Percentiles rank a stretch among this genome's conserved stretches.
Conservation (phyloP, 2,329 filamentous ascomycete species). For the Verticillium dahliae region DNA sequence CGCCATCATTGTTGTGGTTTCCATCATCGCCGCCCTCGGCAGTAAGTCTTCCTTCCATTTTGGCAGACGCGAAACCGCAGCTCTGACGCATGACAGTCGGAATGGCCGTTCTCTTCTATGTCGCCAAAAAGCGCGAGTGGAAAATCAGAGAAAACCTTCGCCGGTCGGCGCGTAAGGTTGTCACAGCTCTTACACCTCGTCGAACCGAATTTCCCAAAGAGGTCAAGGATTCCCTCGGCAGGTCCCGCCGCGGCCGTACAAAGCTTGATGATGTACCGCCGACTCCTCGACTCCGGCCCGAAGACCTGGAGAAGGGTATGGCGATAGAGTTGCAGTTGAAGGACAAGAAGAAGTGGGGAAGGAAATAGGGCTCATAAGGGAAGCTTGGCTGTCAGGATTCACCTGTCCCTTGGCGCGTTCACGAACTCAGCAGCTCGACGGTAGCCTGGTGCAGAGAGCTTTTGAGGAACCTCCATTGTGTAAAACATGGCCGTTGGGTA, state of each 20-base stretch:
- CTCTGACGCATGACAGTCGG: constrained; percentile 37
- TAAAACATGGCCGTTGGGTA: neutral
- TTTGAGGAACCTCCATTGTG: neutral
- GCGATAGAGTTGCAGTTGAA: constrained; percentile 28
- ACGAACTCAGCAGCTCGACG: neutral
- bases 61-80: neutral
- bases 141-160: constrained; percentile 66
- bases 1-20: constrained; percentile 69
- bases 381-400: neutral
- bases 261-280: constrained; percentile 51
- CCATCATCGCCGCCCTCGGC: constrained; percentile 59
- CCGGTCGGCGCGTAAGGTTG: constrained; percentile 58
- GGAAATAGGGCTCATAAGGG: constrained; percentile 2
- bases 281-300: constrained; percentile 46
- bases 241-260: constrained; percentile 27
- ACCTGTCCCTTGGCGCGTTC: neutral
- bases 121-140: constrained; percentile 84
- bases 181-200: constrained; percentile 55
- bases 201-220: constrained; percentile 54
- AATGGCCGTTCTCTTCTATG: constrained; percentile 63
- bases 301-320: constrained; percentile 55
- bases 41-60: constrained; percentile 40
- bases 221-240: constrained; percentile 35
- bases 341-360: constrained; percentile 20
- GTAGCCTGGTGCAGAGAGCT: neutral